phyloP scores from a whole-genome alignment of 805 yeast genomes.

The Yueomyces sp. region DNA sequence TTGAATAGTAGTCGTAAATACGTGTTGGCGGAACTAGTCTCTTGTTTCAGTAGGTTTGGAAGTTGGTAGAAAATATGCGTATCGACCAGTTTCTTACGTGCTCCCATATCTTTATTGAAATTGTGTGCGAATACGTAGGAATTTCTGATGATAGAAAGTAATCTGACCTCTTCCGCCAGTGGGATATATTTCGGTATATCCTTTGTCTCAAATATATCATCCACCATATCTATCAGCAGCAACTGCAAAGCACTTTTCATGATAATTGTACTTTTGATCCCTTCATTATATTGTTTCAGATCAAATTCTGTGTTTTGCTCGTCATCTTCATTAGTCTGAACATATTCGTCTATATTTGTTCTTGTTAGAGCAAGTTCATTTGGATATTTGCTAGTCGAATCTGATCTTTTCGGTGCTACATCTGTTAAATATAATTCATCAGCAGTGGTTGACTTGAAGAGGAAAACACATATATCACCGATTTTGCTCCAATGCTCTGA shows the following conservation, averaged over 20 bases:
- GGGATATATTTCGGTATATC: conserved; percentile 60
- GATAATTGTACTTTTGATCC: conserved; percentile 60
- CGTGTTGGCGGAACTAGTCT: conserved; percentile 79
- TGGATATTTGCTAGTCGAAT: conserved; percentile 1
- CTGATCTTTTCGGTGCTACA: conserved; percentile 24
- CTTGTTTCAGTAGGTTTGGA: conserved; percentile 87
- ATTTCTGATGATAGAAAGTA: conserved; percentile 46
- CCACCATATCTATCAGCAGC: conserved; percentile 72
- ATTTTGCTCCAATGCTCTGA: conserved; percentile 64
- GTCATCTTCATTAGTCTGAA: background rate
- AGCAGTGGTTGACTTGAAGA: conserved; percentile 80
- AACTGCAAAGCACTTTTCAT: conserved; percentile 86
- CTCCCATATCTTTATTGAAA: conserved; percentile 78
- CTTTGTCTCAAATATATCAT: conserved; percentile 65
- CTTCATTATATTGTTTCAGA: background rate
- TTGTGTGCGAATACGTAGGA: conserved; percentile 75
- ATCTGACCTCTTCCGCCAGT: conserved; percentile 40
- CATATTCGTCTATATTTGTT: background rate
- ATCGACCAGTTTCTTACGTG: conserved; percentile 76
- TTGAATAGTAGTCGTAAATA: conserved; percentile 69
- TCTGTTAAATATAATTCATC: conserved; percentile 55
- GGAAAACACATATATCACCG: conserved; percentile 45
- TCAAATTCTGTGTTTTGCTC: background rate
- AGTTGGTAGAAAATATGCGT: conserved; percentile 84
- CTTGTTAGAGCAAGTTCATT: conserved; percentile 5